These are phyloP conservation scores for Suillus bovinus DNA, from an alignment of 768 basidiomycete species.

Conservation along the genomic window DNA sequence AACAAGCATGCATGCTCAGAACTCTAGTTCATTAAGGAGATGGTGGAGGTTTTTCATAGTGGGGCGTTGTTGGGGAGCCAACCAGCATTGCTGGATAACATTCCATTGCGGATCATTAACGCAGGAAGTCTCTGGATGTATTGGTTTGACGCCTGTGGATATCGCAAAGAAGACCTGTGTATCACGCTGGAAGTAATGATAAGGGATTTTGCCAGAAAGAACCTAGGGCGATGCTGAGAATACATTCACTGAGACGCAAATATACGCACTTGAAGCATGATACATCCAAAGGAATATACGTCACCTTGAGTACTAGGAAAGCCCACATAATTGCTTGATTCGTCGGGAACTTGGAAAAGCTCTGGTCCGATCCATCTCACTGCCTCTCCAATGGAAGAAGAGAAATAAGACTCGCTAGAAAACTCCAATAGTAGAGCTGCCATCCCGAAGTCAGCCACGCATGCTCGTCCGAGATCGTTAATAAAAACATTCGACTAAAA, in stretches of 20 bases:
- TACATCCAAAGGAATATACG: constrained; percentile 26
- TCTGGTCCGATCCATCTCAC: constrained; percentile 15
- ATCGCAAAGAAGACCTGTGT: constrained; percentile 21
- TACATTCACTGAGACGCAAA: constrained; percentile 23
- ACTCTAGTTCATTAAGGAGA: neutral
- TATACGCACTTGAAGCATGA: constrained; percentile 24
- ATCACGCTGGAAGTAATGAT: constrained; percentile 22
- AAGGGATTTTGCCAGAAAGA: constrained; percentile 21
- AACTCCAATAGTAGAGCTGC: constrained; percentile 11
- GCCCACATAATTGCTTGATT: neutral
- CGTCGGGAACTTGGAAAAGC: neutral
- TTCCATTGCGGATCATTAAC: constrained; percentile 8
- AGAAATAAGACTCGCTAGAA: constrained; percentile 10
- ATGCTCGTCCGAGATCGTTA: constrained; percentile 8
- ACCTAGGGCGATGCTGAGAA: constrained; percentile 8
- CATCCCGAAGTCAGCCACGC: constrained; percentile 12
- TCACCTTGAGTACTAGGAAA: constrained; percentile 6
- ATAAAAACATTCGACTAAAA: constrained; percentile 15
- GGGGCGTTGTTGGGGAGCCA: constrained; percentile 15
- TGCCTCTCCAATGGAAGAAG: constrained; percentile 7
- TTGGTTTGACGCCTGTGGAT: constrained; percentile 9
- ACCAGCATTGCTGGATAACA: constrained; percentile 17
- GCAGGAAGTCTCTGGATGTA: constrained; percentile 2
- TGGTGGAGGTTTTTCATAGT: neutral
- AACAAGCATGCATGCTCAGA: neutral